Conservation (phyloP, 331 rosid genomes). For the Prunus yedoensis region DNA sequence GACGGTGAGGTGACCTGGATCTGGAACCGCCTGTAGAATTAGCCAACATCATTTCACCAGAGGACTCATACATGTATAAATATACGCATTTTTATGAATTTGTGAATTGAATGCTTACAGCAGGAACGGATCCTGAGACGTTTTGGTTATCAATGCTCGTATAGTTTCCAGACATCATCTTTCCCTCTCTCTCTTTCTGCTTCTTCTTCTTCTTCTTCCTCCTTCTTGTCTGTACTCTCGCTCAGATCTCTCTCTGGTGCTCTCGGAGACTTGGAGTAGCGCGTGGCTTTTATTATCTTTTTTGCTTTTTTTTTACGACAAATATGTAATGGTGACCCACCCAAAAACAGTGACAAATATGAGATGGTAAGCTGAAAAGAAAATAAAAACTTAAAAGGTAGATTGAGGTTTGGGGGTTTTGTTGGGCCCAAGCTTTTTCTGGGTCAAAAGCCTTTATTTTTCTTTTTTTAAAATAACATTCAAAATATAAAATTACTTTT, state of each 20-base stretch:
- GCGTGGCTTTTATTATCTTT: conserved; percentile 1
- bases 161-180: conserved; percentile 87
- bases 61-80: not conserved
- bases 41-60: conserved; percentile 10
- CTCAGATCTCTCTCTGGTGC: conserved; percentile 17
- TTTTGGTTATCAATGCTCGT: conserved; percentile 59
- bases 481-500: too few relatives aligned
- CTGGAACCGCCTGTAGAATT: conserved; percentile 71
- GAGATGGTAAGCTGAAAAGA: not conserved
- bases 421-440: not conserved
- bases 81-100: not conserved
- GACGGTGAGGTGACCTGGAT: conserved; percentile 67
- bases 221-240: conserved; percentile 1
- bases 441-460: too few relatives aligned
- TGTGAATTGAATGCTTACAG: conserved; percentile 39
- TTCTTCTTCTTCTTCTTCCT: not conserved
- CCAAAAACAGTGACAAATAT: not conserved
- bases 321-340: not conserved
- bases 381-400: not conserved
- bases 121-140: conserved; percentile 81
- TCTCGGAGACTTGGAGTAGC: not conserved
- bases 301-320: not conserved
- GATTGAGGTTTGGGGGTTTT: not conserved
- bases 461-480: too few relatives aligned
- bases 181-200: not conserved